A percentile compares a stretch with the other conserved stretches of the same genome.
These are phyloP conservation scores for Arthroderma uncinatum DNA, from an alignment of 2,329 filamentous ascomycete genomes.

Conservation along the genomic window DNA sequence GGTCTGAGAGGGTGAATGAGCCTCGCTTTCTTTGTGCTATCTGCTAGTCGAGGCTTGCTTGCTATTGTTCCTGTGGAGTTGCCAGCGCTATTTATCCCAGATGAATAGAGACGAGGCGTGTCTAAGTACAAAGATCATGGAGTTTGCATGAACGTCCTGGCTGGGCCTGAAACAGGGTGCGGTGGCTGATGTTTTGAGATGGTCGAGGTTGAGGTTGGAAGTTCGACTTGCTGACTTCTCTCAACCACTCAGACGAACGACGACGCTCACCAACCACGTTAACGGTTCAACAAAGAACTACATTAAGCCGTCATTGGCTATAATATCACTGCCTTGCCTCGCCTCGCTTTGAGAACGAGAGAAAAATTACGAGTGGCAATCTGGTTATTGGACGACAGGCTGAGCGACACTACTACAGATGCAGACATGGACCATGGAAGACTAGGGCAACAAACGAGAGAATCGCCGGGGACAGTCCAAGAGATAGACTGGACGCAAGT, in stretches of 20 bases:
- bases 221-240: not conserved
- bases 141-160: not conserved
- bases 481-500: no score
- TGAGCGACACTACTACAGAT: no score
- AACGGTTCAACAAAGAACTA: no score
- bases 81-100: not conserved
- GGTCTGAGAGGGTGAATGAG: not conserved
- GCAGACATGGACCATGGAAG: no score
- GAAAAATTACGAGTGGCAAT: no score
- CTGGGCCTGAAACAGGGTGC: not conserved
- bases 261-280: not conserved
- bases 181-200: not conserved
- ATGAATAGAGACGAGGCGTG: not conserved
- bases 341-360: conserved; percentile 29
- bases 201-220: not conserved
- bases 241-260: not conserved
- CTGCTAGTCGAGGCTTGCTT: conserved; percentile 1
- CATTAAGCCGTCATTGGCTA: no score
- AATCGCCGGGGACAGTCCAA: no score
- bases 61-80: conserved; percentile 6
- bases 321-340: no score
- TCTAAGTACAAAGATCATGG: not conserved
- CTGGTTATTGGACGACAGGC: no score
- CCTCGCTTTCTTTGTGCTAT: not conserved
- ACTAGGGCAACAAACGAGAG: no score